Evolutionary conservation across 2,329 filamentous ascomycete genomes (phyloP), one percentile per base, ranked within the genome.

Genomic region (Trichoderma citrinoviride): DNA sequence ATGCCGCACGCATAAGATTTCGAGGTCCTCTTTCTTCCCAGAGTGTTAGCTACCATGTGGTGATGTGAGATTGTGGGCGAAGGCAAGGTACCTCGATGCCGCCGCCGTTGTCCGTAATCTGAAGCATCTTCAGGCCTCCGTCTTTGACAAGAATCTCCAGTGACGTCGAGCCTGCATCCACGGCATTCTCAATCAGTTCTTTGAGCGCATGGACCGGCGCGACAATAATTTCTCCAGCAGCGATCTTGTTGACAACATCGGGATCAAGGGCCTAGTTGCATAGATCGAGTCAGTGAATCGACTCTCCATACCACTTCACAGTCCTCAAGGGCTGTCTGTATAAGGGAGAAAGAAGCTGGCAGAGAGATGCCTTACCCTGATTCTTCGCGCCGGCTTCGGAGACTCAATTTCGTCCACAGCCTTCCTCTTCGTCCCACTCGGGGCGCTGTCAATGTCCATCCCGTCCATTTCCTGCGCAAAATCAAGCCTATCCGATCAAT

Each of bases 231-330:
- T 99, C 95, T 21, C 95, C 95, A 0, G 95, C 95, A 0, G 95
- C 95, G 70, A 99, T 99, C 77, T 98, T 99, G 82, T 98, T 99
- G 69, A 99, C 91, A 23, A 99, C 95, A 79, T 95, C 90, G 68
- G 91, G 88, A 72, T 96, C 91, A 27, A 99, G 85, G 15, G 94
- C 90, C 88, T 96, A 25, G 5, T 23, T 7, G 33, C 1, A 19
- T 17, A 27, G 2, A 14, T 10, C 19, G 8, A 12, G 46, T 66
- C n/a, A 58, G 46, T 15, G 12, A 25, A 14, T 7, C 10, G 15
- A 37, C 17, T 40, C 21, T 46, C n/a, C 15, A 37, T 4, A 7
- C 19, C 6, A 19, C 15, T 8, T 23, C 7, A 15, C 25, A 10
- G 29, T 7, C 25, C 54, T 15, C 27, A 27, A 15, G 27, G 3